Conservation (phyloP, 2,329 filamentous ascomycete genomes). For the Thermothelomyces thermophilus region DNA sequence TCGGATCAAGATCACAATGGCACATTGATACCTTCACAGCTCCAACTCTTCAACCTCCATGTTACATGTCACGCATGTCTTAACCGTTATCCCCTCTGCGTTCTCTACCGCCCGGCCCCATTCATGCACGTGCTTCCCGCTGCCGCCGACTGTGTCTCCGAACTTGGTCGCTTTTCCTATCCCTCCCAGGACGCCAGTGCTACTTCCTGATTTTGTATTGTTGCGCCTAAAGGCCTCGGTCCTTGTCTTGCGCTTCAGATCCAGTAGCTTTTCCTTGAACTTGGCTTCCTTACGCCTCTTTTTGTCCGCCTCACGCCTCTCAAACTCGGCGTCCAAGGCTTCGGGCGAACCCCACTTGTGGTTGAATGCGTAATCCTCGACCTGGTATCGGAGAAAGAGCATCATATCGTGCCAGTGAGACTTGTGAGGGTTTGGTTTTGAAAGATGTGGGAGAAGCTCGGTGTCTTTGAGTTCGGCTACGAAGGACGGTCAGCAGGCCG, state of each 20-base stretch:
- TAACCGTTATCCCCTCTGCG: conserved; percentile 67
- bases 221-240: conserved; percentile 82
- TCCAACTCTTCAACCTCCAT: conserved; percentile 75
- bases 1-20: no score
- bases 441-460: conserved; percentile 78
- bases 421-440: conserved; percentile 90
- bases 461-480: conserved; percentile 82
- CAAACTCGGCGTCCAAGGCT: conserved; percentile 82
- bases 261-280: conserved; percentile 80
- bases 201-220: conserved; percentile 45
- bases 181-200: conserved; percentile 24
- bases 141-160: conserved; percentile 65
- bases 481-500: conserved; percentile 2
- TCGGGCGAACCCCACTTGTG: conserved; percentile 88
- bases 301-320: conserved; percentile 67
- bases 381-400: conserved; percentile 86
- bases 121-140: conserved; percentile 78
- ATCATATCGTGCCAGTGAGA: conserved; percentile 98
- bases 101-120: conserved; percentile 69
- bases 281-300: conserved; percentile 84
- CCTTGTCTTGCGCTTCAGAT: conserved; percentile 87
- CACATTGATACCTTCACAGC: conserved; percentile 41
- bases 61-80: conserved; percentile 69
- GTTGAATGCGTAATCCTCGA: conserved; percentile 86
- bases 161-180: conserved; percentile 51